Evolutionary conservation across 306 rosid species (phyloP).

Genomic region (Canavalia gladiata): DNA sequence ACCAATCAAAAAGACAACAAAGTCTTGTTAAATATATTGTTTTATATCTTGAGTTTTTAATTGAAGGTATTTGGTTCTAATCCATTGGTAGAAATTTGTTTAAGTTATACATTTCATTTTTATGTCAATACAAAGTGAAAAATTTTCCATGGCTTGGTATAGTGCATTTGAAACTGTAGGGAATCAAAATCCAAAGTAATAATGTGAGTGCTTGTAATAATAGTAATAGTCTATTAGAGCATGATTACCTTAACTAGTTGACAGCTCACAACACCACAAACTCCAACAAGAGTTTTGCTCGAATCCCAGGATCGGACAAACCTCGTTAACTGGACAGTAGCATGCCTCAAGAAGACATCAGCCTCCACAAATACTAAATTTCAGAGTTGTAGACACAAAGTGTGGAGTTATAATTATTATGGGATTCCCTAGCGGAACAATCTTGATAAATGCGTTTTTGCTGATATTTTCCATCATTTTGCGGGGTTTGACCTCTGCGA

Average conservation of each 20-base stretch:
- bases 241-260: not conserved
- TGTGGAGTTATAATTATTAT: conserved; percentile 2
- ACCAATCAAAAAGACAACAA: not conserved
- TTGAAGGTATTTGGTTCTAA: not conserved
- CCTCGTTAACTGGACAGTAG: not conserved
- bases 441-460: conserved; percentile 4
- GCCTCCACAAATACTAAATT: not conserved
- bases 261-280: not conserved
- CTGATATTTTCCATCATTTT: conserved; percentile 31
- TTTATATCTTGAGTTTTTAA: not conserved
- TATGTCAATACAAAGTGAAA: too few species aligned
- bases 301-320: not conserved
- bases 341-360: not conserved
- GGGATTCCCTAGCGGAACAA: conserved; percentile 18
- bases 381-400: not conserved
- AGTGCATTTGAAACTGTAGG: not conserved
- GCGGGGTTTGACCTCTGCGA: conserved; percentile 39
- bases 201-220: not conserved
- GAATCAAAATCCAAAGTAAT: not conserved
- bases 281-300: not conserved
- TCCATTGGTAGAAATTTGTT: not conserved
- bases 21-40: not conserved
- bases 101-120: too few species aligned
- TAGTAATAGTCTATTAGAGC: too few species aligned
- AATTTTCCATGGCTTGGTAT: too few species aligned